A percentile compares a stretch with the other conserved stretches of the same genome.
These are phyloP conservation scores for Cyclotella atomus DNA, from an alignment of 108 stramenopile genomes.

Conservation along the genomic window DNA sequence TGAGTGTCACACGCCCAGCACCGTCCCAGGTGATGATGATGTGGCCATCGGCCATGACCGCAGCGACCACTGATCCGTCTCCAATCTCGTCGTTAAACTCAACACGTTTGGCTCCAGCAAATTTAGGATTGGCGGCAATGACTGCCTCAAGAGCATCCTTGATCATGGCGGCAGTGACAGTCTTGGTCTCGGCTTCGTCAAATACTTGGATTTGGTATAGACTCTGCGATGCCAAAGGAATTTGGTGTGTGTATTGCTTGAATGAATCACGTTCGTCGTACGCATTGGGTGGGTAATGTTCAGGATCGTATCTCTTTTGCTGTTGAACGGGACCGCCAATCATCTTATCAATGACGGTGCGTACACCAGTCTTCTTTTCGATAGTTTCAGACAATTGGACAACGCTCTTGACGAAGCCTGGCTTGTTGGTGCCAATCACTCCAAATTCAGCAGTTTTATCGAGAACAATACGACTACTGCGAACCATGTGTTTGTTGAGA, in stretches of 20 bases:
- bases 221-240: conserved; percentile 41
- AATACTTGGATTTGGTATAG: conserved; percentile 42
- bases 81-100: conserved; percentile 36
- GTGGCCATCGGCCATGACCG: conserved; percentile 26
- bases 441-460: conserved; percentile 52
- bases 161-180: conserved; percentile 15
- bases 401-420: conserved; percentile 42
- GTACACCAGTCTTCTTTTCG: conserved; percentile 47
- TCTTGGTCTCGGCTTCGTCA: conserved; percentile 28
- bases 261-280: conserved; percentile 50
- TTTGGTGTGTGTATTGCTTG: conserved; percentile 42
- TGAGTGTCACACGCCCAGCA: conserved; percentile 32
- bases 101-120: conserved; percentile 18
- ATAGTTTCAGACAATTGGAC: conserved; percentile 32
- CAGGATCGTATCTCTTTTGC: conserved; percentile 45
- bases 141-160: conserved; percentile 36
- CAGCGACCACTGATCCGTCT: conserved; percentile 36
- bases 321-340: conserved; percentile 46
- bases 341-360: conserved; percentile 47
- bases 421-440: conserved; percentile 34
- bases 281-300: conserved; percentile 50
- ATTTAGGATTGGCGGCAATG: conserved; percentile 14
- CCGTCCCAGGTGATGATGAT: conserved; percentile 46
- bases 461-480: conserved; percentile 46
- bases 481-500: conserved; percentile 35